A percentile compares a stretch with the other conserved stretches of the same genome.
Evolutionary conservation across 2,329 filamentous ascomycete species (phyloP).

Genomic region (Xenoacremonium recifei): DNA sequence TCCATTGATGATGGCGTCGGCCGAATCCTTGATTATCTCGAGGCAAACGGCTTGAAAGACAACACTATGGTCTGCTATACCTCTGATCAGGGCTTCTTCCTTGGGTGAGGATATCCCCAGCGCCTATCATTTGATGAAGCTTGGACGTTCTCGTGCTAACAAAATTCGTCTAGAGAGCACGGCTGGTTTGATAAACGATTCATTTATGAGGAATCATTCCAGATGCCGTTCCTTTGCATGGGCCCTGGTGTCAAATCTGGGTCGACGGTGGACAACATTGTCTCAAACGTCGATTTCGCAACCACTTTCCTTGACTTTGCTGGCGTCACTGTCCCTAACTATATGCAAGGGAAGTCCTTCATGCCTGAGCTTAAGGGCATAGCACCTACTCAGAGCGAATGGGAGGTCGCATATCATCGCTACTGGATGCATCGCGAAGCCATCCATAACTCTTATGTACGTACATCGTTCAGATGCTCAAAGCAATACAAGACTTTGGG

Average conservation of each 20-base stretch:
- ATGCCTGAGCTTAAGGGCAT: conserved; percentile 32
- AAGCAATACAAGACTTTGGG: too few relatives aligned
- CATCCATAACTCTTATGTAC: too few relatives aligned
- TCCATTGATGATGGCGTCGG: conserved; percentile 53
- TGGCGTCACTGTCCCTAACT: conserved; percentile 37
- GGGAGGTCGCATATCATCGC: conserved; percentile 52
- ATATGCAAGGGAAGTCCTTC: conserved; percentile 53
- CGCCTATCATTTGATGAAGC: too few relatives aligned
- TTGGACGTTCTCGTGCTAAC: too few relatives aligned
- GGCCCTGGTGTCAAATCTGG: conserved; percentile 40
- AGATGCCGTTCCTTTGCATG: conserved; percentile 53
- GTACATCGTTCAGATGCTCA: too few relatives aligned
- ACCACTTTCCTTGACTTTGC: conserved; percentile 49
- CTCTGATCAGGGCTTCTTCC: conserved; percentile 55
- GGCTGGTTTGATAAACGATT: conserved; percentile 59
- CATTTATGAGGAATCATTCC: conserved; percentile 57
- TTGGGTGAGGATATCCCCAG: too few relatives aligned
- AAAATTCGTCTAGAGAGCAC: too few relatives aligned
- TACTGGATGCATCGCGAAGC: conserved; percentile 56
- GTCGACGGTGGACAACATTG: conserved; percentile 44
- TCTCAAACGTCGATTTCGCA: conserved; percentile 55
- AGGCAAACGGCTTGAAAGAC: conserved; percentile 33
- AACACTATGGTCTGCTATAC: conserved; percentile 53
- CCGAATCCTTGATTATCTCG: conserved; percentile 45
- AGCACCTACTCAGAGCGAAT: conserved; percentile 43